These are phyloP conservation scores for Globisporangium acanthophoron DNA, from an alignment of 352 stramenopile genomes.

Conservation along the genomic window DNA sequence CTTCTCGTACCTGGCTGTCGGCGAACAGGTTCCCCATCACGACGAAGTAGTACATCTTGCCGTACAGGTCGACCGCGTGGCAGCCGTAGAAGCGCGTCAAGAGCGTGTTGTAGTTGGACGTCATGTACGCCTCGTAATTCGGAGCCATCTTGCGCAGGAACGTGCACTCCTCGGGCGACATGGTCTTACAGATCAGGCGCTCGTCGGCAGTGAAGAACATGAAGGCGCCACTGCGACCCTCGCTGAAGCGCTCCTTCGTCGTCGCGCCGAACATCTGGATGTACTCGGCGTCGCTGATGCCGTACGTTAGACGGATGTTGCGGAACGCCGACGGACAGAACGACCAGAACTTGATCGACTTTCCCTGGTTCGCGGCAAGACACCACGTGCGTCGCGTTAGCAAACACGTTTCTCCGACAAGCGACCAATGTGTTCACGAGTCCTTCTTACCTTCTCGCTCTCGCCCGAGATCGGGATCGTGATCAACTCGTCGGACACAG, in stretches of 20 bases:
- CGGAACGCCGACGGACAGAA: constrained; percentile 83
- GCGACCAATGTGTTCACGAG: background rate
- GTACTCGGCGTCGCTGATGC: constrained; percentile 80
- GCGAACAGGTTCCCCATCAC: constrained; percentile 91
- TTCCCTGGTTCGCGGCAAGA: constrained; percentile 22
- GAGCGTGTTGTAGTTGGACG: constrained; percentile 74
- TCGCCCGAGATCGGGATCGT: constrained; percentile 78
- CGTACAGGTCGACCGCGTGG: constrained; percentile 85
- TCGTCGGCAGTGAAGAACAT: constrained; percentile 91
- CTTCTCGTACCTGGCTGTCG: constrained; percentile 51
- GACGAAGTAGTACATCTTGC: constrained; percentile 91
- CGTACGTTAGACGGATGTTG: constrained; percentile 77
- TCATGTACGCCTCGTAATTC: constrained; percentile 86
- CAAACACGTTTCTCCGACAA: background rate
- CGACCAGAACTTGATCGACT: constrained; percentile 86
- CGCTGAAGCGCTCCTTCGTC: constrained; percentile 85
- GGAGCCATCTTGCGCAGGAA: constrained; percentile 83
- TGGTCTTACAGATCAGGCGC: constrained; percentile 89
- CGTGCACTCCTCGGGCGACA: constrained; percentile 80
- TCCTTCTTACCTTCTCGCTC: constrained; percentile 40
- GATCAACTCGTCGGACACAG: constrained; percentile 67
- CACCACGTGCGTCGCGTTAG: background rate
- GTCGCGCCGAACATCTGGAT: constrained; percentile 81
- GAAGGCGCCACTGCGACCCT: constrained; percentile 86
- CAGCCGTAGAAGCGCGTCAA: constrained; percentile 89